These are phyloP conservation scores for Fusarium incarnatum DNA, from an alignment of 2,329 filamentous ascomycete genomes.

Conservation along the genomic window DNA sequence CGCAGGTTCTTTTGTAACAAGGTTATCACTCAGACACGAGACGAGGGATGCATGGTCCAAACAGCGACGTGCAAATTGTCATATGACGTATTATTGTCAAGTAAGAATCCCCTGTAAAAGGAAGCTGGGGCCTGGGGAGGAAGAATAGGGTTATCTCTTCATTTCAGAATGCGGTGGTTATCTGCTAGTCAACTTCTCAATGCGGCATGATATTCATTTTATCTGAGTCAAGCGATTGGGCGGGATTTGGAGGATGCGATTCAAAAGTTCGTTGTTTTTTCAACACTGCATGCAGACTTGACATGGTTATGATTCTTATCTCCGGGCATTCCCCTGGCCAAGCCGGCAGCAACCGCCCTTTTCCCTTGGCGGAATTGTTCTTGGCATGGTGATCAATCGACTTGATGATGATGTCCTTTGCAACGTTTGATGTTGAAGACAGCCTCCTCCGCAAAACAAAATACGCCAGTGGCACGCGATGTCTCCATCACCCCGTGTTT, in stretches of 20 bases:
- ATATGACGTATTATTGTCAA: conserved; percentile 21
- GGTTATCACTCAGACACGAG: conserved; percentile 17
- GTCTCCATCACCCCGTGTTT: conserved; percentile 7
- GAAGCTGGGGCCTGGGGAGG: neutral
- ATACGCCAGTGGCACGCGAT: neutral
- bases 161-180: conserved; percentile 7
- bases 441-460: neutral
- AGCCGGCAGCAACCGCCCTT: conserved; percentile 22
- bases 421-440: neutral
- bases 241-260: neutral
- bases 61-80: conserved; percentile 10
- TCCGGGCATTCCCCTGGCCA: conserved; percentile 28
- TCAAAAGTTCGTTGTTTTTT: conserved; percentile 13
- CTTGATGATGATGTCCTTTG: neutral
- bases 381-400: neutral
- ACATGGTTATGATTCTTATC: conserved; percentile 13
- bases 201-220: conserved; percentile 8
- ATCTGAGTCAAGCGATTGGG: neutral
- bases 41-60: conserved; percentile 2
- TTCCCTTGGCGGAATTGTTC: conserved; percentile 12
- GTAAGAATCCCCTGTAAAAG: conserved; percentile 5
- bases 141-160: conserved; percentile 11
- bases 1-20: conserved; percentile 13
- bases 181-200: conserved; percentile 25
- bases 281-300: neutral